Percentiles rank a stretch among this genome's conserved stretches.
Conservation (phyloP, 805 yeast species). For the Metschnikowia kofuensis region DNA sequence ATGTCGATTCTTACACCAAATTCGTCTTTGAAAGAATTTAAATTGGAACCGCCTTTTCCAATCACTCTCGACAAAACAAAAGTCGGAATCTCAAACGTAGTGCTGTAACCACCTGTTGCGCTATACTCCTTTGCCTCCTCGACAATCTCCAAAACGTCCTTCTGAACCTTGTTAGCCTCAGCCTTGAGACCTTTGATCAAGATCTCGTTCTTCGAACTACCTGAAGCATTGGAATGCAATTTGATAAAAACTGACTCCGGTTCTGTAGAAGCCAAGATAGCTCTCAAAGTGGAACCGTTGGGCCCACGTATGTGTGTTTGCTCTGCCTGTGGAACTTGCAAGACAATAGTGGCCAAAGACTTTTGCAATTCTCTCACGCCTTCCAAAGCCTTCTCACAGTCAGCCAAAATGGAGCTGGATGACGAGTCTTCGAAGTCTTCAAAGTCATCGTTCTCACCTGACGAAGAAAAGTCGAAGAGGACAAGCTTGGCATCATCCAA, state of each 20-base stretch:
- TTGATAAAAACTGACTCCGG: slow-evolving; percentile 44
- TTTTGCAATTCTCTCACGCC: slow-evolving; percentile 57
- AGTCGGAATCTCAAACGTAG: slow-evolving; percentile 61
- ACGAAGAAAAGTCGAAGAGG: slow-evolving; percentile 52
- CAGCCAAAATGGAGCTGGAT: slow-evolving; percentile 44
- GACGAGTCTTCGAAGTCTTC: slow-evolving; percentile 68
- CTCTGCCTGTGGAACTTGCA: slow-evolving; percentile 50
- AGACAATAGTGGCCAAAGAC: slow-evolving; percentile 47
- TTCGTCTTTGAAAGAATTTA: slow-evolving; percentile 66
- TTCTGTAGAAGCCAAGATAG: slow-evolving; percentile 36
- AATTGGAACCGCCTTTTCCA: slow-evolving; percentile 82
- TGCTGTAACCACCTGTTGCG: slow-evolving; percentile 35
- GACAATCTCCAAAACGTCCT: slow-evolving; percentile 52
- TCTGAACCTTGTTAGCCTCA: slow-evolving; percentile 55
- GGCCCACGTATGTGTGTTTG: slow-evolving; percentile 65
- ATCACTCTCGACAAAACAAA: slow-evolving; percentile 72
- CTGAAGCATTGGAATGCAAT: slow-evolving; percentile 40
- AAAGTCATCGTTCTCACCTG: slow-evolving; percentile 38
- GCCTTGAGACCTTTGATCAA: slow-evolving; percentile 65
- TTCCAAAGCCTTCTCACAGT: slow-evolving; percentile 54
- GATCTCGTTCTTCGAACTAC: slow-evolving; percentile 48
- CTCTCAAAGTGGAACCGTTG: slow-evolving; percentile 53
- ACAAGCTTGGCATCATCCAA: slow-evolving; percentile 48
- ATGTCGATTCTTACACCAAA: slow-evolving; percentile 77
- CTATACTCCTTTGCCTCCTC: slow-evolving; percentile 54